These are phyloP conservation scores for Xylariaceae sp. DNA, from an alignment of 2,329 filamentous ascomycete genomes.

Conservation along the genomic window DNA sequence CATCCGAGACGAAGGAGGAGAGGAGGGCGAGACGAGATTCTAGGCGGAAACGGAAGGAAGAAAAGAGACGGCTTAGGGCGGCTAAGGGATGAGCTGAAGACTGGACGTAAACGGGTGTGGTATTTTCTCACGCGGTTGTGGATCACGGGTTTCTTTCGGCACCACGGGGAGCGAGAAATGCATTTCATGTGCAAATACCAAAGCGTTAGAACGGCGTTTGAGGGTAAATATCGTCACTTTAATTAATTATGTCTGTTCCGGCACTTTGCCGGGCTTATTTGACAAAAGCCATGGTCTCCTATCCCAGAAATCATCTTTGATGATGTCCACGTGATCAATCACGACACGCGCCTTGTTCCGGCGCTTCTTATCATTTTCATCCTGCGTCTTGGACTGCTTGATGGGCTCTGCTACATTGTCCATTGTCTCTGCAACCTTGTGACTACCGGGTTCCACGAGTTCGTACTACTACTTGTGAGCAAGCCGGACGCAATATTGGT, in stretches of 20 bases:
- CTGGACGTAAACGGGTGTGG: not conserved
- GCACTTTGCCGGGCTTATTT: conserved; percentile 66
- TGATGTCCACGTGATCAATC: conserved; percentile 86
- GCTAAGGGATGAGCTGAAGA: conserved; percentile 14
- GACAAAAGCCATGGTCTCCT: conserved; percentile 78
- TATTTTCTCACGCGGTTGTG: not conserved
- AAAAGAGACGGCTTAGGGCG: conserved; percentile 27
- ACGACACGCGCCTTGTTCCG: conserved; percentile 75
- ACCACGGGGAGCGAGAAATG: conserved; percentile 8
- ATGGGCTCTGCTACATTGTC: conserved; percentile 50
- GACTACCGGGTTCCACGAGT: conserved; percentile 56
- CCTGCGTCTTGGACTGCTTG: conserved; percentile 70
- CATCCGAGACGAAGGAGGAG: conserved; percentile 45
- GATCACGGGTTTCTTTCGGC: not conserved
- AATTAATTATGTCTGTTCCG: conserved; percentile 49
- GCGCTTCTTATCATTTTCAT: conserved; percentile 77
- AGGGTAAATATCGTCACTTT: conserved; percentile 9
- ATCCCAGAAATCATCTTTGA: conserved; percentile 93
- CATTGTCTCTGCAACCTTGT: conserved; percentile 44
- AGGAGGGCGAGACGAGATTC: conserved; percentile 42
- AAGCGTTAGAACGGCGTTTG: conserved; percentile 19
- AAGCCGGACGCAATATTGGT: conserved; percentile 19
- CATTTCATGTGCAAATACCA: conserved; percentile 5
- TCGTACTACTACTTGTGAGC: conserved; percentile 55
- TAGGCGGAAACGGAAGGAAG: conserved; percentile 38